Base-by-base conservation (phyloP, 2,329 filamentous ascomycete genomes). In the Phaeosphaeria sp. region DNA sequence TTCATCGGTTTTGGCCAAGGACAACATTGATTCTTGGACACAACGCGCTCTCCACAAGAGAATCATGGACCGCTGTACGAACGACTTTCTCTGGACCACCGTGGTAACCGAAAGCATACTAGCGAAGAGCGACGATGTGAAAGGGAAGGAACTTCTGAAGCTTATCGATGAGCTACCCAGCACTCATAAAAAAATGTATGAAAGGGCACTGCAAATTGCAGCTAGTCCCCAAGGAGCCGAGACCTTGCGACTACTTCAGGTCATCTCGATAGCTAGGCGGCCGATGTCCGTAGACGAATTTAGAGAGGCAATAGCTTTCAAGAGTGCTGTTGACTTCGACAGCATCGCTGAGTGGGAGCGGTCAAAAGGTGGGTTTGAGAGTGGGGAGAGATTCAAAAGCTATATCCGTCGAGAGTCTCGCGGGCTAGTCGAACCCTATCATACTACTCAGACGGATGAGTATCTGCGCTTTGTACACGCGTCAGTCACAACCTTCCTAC, bases 331-430 rank as follows among this genome's bases (percentile, higher is more conserved):
- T 1, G 30, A 50, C 7, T 50, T 36, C 15, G 47, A 50, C 10
- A 50, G 47, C 47, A 50, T 50, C 13, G 21, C 30, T 36, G 47
- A 50, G 17, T 50, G 47, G 47, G 47, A 50, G 36, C 27, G 36
- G 17, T 41, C 47, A 21, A 50, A 39, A 17, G 20, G 17, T n/a
- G 47, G 47, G 10, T 39, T 50, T 23, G 47, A 50, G 20, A 30
- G 36, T 17, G 47, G 47, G 6, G 47, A 50, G 20, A 50, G 17
- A 21, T 50, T 50, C 30, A 21, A 41, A 41, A 50, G 33, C 21
- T 50, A 41, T 17, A n/a, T 50, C 20, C 47, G 47, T 6, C 17
- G 21, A 50, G 47, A 50, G 36, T 50, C 47, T 7, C 47, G 47
- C 11, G 47, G 47, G 1, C 21, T 50, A 6, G 23, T 50, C 36